phyloP scores from a whole-genome alignment of 2,329 filamentous ascomycete species.

The Thermoascus crustaceus region DNA sequence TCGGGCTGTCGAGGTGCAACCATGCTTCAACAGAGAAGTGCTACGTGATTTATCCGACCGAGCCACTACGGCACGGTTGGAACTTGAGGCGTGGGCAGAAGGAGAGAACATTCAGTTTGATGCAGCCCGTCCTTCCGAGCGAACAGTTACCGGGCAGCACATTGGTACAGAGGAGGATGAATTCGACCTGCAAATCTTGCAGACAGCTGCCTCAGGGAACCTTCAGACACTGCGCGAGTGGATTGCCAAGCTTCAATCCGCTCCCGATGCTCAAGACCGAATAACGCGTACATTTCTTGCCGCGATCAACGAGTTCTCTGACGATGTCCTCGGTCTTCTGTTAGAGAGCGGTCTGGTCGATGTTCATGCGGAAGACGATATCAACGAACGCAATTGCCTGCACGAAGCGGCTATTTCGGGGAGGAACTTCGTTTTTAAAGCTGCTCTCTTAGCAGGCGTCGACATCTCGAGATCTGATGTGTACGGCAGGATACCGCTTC shows the following conservation, averaged over 20 bases:
- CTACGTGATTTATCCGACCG: constrained; percentile 95
- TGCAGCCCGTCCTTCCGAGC: constrained; percentile 36
- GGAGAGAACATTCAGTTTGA: constrained; percentile 87
- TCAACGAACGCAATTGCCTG: constrained; percentile 92
- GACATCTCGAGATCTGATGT: constrained; percentile 77
- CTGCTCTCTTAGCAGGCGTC: constrained; percentile 67
- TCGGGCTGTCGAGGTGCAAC: constrained; percentile 90
- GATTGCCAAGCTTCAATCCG: constrained; percentile 59
- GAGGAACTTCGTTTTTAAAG: constrained; percentile 66
- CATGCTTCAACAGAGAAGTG: constrained; percentile 94
- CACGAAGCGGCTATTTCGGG: constrained; percentile 97
- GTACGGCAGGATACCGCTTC: constrained; percentile 84
- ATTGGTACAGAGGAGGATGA: constrained; percentile 76
- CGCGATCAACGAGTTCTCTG: constrained; percentile 76
- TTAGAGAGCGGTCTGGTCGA: constrained; percentile 77
- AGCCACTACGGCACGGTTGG: constrained; percentile 89
- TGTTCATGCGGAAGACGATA: constrained; percentile 90
- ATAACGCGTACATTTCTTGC: constrained; percentile 85
- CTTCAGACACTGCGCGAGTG: constrained; percentile 69
- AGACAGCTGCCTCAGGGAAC: constrained; percentile 75
- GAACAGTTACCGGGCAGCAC: constrained; percentile 27
- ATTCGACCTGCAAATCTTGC: constrained; percentile 77
- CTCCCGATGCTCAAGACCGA: constrained; percentile 60
- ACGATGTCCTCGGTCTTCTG: constrained; percentile 65
- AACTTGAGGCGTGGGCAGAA: constrained; percentile 93